Base-by-base conservation (phyloP, 2,329 filamentous ascomycete species). In the Coniochaeta sp. region DNA sequence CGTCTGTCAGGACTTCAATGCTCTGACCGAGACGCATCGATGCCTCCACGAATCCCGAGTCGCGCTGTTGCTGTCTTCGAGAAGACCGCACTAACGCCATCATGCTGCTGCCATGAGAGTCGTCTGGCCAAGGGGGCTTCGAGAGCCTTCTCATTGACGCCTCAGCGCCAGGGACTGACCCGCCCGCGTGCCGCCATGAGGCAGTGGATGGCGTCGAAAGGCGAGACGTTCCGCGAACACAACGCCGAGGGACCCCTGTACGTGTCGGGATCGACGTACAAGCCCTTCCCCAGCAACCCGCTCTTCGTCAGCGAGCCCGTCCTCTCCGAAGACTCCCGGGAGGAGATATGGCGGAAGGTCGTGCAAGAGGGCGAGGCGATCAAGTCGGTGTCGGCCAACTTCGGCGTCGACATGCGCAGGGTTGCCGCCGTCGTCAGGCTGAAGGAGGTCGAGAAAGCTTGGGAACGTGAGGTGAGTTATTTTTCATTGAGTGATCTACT, bases 341-440 rank as follows among this genome's bases (percentile, higher is more conserved):
- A 93, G 67, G 79, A 87, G 64, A 89, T 97, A 59, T 95, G 90
- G 77, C 69, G 79, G 4, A 82, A 84, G 65, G 85, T 96, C 16
- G 85, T 85, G 63, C 70, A 75, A n/a, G 72, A 84, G 16, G 87
- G 88, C 62, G 80, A 87, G 72, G 85, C 88, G 60, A 79, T 96
- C 63, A 88, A 91, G 68, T 83, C 83, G 50, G 89, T 96, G 22
- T 93, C 90, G 69, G 88, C 89, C 1, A 83, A 91, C 68, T 82
- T 90, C 66, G 85, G 87, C 30, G 84, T 96, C 26, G 91, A 95
- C 69, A 88, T 96, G 74, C 85, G 90, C 69, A 83, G 93, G 67
- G 89, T 96, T 19, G 92, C 87, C 30, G 93, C 93, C 24, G 89
- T 96, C 22, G 89, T 96, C 61, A 81, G 93, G 68, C 78, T 97